These are phyloP conservation scores for Zygoascus sp. DNA, from an alignment of 1,139 yeast species.

Conservation along the genomic window DNA sequence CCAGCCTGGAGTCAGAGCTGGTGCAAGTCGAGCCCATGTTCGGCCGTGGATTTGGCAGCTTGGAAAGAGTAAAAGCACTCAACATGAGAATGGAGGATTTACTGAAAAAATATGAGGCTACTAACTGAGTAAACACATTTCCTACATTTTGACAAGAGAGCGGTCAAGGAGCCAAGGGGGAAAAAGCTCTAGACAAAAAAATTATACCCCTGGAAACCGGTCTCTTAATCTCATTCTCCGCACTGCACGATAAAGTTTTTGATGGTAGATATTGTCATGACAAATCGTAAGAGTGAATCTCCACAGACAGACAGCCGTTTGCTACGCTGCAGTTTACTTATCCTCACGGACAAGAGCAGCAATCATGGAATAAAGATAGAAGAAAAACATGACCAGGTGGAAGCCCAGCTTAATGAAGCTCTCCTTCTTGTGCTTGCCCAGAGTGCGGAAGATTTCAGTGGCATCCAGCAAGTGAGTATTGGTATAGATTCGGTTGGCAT, in stretches of 20 bases:
- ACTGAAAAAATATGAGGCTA: not conserved
- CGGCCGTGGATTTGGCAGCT: constrained; percentile 14
- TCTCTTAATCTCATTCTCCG: too few species aligned
- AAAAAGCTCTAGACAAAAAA: too few species aligned
- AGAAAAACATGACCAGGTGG: constrained; percentile 89
- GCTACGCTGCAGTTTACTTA: constrained; percentile 3
- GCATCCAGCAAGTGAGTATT: constrained; percentile 86
- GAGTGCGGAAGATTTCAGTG: constrained; percentile 94
- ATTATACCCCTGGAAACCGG: too few species aligned
- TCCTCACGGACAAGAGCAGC: constrained; percentile 80
- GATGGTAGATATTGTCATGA: constrained; percentile 1
- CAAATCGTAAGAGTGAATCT: not conserved
- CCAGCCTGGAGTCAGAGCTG: constrained; percentile 12
- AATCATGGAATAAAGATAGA: constrained; percentile 93
- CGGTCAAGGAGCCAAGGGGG: too few species aligned
- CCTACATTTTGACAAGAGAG: too few species aligned
- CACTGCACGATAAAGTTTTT: too few species aligned
- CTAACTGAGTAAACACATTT: too few species aligned
- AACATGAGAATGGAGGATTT: constrained; percentile 7
- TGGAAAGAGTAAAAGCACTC: constrained; percentile 15
- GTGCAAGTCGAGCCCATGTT: constrained; percentile 18
- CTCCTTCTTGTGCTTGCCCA: constrained; percentile 89
- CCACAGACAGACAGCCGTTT: too few species aligned
- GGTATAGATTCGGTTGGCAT: constrained; percentile 27
- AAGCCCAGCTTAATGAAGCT: constrained; percentile 85